Conservation (phyloP, 139 green algal species). For the Pleodorina starrii region DNA sequence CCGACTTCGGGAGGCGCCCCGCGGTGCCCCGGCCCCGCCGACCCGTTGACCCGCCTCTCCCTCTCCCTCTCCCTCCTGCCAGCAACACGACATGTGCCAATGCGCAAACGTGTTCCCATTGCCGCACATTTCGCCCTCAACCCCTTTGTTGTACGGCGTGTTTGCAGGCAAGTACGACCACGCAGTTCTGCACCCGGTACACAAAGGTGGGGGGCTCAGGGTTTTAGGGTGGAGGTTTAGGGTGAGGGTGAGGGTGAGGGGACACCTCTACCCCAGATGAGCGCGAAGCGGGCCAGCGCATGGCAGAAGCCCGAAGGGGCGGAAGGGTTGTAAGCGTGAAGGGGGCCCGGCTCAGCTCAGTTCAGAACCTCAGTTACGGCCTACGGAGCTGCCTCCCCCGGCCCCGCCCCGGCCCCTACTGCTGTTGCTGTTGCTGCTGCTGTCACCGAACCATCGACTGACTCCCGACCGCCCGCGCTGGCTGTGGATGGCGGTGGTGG, state of each 20-base stretch:
- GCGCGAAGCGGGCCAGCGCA: neutral
- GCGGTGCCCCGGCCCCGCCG: neutral
- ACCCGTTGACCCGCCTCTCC: neutral
- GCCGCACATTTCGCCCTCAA: neutral
- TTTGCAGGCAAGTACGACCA: slow-evolving; percentile 32
- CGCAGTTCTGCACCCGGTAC: neutral
- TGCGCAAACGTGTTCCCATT: neutral
- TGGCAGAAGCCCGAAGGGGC: too few relatives aligned
- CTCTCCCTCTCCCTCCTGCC: neutral
- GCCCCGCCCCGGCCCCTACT: neutral
- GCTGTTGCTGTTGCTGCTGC: neutral
- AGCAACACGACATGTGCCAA: neutral
- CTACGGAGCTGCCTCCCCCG: too few relatives aligned
- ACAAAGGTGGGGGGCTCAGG: slow-evolving; percentile 3
- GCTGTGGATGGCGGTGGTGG: too few relatives aligned
- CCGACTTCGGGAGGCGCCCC: neutral
- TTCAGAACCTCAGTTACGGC: too few relatives aligned
- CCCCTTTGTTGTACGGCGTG: neutral
- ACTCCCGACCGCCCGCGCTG: neutral
- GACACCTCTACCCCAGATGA: neutral
- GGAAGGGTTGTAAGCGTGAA: neutral
- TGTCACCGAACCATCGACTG: neutral
- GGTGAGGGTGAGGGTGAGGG: neutral
- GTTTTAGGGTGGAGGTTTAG: too few relatives aligned
- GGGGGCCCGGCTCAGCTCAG: neutral